phyloP scores from a whole-genome alignment of 2,329 filamentous ascomycete species.

The Fusarium ramigenum region DNA sequence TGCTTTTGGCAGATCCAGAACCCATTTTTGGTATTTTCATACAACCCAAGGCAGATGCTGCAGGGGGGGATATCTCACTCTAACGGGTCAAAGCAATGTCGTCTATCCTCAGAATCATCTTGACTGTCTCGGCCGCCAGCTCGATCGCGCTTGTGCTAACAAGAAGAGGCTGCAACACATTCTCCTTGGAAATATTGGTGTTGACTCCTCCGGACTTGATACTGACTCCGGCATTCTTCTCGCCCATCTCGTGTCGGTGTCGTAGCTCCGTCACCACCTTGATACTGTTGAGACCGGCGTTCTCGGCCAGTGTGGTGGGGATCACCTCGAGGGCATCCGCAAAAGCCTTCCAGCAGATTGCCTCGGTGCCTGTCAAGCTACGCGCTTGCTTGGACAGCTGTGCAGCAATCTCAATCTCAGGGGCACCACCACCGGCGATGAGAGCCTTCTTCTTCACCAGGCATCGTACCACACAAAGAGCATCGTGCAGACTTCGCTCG shows the following conservation, averaged over 20 bases:
- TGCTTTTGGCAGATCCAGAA: constrained; percentile 39
- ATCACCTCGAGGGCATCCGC: constrained; percentile 98
- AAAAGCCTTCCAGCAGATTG: constrained; percentile 99
- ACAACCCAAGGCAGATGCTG: constrained; percentile 45
- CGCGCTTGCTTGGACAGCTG: constrained; percentile 84
- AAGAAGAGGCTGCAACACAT: constrained; percentile 92
- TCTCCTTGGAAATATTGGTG: constrained; percentile 95
- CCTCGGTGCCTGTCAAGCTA: constrained; percentile 87
- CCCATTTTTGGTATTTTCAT: constrained; percentile 51
- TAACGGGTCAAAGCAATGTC: constrained; percentile 72
- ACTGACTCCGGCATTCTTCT: constrained; percentile 95
- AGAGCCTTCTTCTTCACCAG: constrained; percentile 99
- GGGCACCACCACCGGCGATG: constrained; percentile 94
- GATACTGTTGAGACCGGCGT: constrained; percentile 97
- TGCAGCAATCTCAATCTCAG: constrained; percentile 95
- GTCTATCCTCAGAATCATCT: constrained; percentile 83
- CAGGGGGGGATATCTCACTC: constrained; percentile 44
- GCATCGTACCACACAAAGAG: constrained; percentile 96
- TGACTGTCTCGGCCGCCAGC: constrained; percentile 96
- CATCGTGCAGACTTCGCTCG: constrained; percentile 95
- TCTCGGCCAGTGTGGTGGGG: constrained; percentile 95
- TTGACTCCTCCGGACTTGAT: constrained; percentile 98
- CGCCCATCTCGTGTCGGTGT: constrained; percentile 92
- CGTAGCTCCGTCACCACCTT: constrained; percentile 97
- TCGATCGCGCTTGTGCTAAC: constrained; percentile 98